Evolutionary conservation across 2,329 filamentous ascomycete genomes (phyloP), one percentile per base, ranked within the genome.

Genomic region (Clathrospora elynae): DNA sequence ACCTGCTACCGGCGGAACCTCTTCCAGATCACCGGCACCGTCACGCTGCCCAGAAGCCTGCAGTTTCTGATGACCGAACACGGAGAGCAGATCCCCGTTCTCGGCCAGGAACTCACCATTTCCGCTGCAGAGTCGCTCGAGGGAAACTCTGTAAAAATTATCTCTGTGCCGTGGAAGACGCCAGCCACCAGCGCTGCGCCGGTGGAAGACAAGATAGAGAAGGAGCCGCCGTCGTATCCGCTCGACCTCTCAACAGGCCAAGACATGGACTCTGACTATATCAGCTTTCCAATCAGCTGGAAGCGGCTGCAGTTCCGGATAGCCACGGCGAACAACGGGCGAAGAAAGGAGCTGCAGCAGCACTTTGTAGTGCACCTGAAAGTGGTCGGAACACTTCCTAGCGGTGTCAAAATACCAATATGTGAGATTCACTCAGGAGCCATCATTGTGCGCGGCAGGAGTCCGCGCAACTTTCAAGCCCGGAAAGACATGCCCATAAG

Each of bases 101-200:
- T 83, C 51, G 87, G 79, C 51, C 88, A 92, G 69, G 91, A 97
- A 68, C 83, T 96, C 38, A 85, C 86, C 39, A 88, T 97, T 32
- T 95, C 90, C 4, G 92, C 92, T 6, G 95, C 90, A 34, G 92
- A 97, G 68, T 96, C 92, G 2, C 90, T 96, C 11, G 92, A 97
- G 67, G 89, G 90, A 22, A 92, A 96, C 59, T 76, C 88, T 0
- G 90, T 96, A 29, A 92, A 95, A 59, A 85, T 97, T 50, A 96
- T 97, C 51, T 93, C 93, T 6, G 95, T 97, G 46, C 92, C 92
- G 1, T 97, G 92, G 92, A 97, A 97, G 76, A 96, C 91, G 2
- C 91, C 90, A 1, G 88, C 87, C 18, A 88, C 88, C 35, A 88
- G 86, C 71, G 83, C 85, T 3, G 79, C 83, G n/a, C 82, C 86